Percentiles rank a stretch among this genome's conserved stretches.
Conservation (phyloP, 2,329 filamentous ascomycete genomes). For the Paecilomyces dactylethromorphus region DNA sequence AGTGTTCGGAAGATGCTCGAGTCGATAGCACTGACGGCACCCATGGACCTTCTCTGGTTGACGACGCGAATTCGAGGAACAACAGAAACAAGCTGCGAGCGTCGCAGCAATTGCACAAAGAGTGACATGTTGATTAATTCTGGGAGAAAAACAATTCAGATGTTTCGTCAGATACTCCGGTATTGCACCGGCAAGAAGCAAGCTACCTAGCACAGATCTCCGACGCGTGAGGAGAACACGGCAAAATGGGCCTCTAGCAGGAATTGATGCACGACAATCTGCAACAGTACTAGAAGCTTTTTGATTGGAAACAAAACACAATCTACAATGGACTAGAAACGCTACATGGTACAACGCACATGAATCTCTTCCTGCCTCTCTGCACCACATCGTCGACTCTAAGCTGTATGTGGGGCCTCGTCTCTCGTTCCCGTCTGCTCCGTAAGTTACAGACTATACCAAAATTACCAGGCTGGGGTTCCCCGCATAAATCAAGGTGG, state of each 20-base stretch:
- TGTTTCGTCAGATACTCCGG: neutral
- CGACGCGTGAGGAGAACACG: neutral
- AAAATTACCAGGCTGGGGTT: neutral
- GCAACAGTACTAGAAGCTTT: neutral
- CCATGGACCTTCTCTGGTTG: constrained; percentile 59
- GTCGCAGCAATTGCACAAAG: constrained; percentile 9
- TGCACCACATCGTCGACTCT: neutral
- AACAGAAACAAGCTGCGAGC: constrained; percentile 3
- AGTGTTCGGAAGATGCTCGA: constrained; percentile 47
- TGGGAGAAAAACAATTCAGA: neutral
- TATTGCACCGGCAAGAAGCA: neutral
- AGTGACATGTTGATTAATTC: constrained; percentile 7
- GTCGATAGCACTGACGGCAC: constrained; percentile 33
- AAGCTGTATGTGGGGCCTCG: neutral
- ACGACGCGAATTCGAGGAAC: constrained; percentile 28
- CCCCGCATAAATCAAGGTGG: neutral
- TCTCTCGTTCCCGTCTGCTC: neutral
- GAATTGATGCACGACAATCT: neutral
- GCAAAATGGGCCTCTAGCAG: neutral
- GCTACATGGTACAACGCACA: neutral
- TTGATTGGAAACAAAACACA: neutral
- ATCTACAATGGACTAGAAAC: neutral
- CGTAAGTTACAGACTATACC: neutral
- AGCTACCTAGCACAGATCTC: neutral
- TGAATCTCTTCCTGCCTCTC: neutral